Evolutionary conservation across 257 asterid genomes (phyloP).

Genomic region (Ballota nigra): DNA sequence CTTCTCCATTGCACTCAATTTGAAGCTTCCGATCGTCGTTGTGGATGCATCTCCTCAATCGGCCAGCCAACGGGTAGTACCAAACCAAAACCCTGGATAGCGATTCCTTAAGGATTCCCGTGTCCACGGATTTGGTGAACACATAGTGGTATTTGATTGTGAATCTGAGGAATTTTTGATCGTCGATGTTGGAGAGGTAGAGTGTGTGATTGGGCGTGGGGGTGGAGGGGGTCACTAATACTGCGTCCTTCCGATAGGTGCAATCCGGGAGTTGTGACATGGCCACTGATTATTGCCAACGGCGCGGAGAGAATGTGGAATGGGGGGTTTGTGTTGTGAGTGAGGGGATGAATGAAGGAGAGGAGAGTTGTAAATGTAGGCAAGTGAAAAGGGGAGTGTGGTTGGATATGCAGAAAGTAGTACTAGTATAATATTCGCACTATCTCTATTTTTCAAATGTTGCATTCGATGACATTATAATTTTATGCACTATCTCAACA

Average conservation of each 20-base stretch:
- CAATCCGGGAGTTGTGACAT: slow-evolving; percentile 68
- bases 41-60: slow-evolving; percentile 41
- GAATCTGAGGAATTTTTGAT: slow-evolving; percentile 75
- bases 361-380: not conserved
- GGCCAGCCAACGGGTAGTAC: slow-evolving; percentile 83
- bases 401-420: not conserved
- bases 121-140: slow-evolving; percentile 37
- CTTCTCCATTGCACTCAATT: slow-evolving; percentile 78
- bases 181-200: slow-evolving; percentile 77
- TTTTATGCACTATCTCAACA: too few species aligned
- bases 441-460: not conserved
- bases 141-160: slow-evolving; percentile 66
- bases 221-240: slow-evolving; percentile 40
- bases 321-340: not conserved
- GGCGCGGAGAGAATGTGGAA: too few species aligned
- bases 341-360: not conserved
- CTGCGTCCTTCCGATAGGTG: slow-evolving; percentile 38
- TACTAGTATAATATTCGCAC: not conserved
- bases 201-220: slow-evolving; percentile 57
- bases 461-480: not conserved
- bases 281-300: not conserved
- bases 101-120: slow-evolving; percentile 44
- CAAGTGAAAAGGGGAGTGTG: not conserved
- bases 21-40: slow-evolving; percentile 58
- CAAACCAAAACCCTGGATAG: slow-evolving; percentile 59